These are phyloP conservation scores for Sporobolomyces phaffii DNA, from an alignment of 768 basidiomycete species.

Conservation along the genomic window DNA sequence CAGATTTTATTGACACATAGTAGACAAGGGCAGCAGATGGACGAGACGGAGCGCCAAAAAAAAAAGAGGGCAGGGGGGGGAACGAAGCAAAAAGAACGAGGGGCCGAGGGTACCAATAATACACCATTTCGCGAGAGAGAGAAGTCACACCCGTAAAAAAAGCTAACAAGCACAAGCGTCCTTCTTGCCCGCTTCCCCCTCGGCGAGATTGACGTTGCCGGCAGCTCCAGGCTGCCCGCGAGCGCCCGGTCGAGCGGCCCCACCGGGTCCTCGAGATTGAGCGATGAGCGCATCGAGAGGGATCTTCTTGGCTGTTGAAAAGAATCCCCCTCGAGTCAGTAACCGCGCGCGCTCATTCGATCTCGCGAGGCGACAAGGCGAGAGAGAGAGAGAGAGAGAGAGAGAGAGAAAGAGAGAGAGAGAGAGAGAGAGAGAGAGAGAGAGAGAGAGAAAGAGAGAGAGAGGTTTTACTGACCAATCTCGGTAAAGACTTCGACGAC, in stretches of 20 bases:
- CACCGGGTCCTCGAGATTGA: constrained; percentile 52
- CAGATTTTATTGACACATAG: too few relatives aligned
- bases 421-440: too few relatives aligned
- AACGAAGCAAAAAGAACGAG: too few relatives aligned
- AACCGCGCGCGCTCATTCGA: too few relatives aligned
- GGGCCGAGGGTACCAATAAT: neutral
- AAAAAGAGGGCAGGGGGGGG: too few relatives aligned
- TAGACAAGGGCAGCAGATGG: neutral
- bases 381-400: too few relatives aligned
- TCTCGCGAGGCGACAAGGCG: too few relatives aligned
- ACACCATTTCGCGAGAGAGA: neutral
- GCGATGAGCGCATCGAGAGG: constrained; percentile 92
- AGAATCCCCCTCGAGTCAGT: too few relatives aligned
- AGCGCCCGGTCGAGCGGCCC: constrained; percentile 25
- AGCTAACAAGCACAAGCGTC: constrained; percentile 44
- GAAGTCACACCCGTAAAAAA: neutral
- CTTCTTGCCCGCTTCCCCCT: constrained; percentile 45
- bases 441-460: constrained; percentile 3
- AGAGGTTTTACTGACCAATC: constrained; percentile 75
- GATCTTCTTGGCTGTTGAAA: constrained; percentile 63
- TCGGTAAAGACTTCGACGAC: constrained; percentile 96
- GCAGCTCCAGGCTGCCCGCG: constrained; percentile 54
- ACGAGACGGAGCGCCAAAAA: neutral
- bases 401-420: too few relatives aligned
- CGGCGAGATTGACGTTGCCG: constrained; percentile 50